phyloP scores from a whole-genome alignment of 2,329 filamentous ascomycete genomes.

The Ceratocystis cacaofunesta region DNA sequence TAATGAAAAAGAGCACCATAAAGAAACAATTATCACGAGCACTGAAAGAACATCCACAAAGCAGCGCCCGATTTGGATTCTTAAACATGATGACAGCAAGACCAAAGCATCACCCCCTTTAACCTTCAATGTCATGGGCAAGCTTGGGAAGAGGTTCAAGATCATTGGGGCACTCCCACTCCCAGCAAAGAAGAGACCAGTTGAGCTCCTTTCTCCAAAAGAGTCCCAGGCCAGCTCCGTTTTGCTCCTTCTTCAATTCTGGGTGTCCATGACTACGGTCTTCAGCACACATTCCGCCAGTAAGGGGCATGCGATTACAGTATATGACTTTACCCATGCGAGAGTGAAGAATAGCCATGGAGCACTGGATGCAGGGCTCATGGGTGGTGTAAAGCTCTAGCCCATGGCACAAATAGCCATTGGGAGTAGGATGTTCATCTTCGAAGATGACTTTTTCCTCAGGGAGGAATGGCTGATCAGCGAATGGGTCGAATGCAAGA shows the following conservation, averaged over 20 bases:
- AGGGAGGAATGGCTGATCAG: constrained; percentile 52
- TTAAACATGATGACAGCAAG: neutral
- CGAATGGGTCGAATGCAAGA: constrained; percentile 47
- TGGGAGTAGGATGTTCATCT: constrained; percentile 49
- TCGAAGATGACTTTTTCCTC: constrained; percentile 49
- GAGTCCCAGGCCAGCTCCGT: constrained; percentile 48
- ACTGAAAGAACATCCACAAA: neutral
- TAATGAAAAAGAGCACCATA: neutral
- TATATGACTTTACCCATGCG: constrained; percentile 80
- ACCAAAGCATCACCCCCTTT: constrained; percentile 15
- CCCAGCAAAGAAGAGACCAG: constrained; percentile 73
- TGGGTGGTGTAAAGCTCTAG: constrained; percentile 90
- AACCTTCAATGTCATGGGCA: constrained; percentile 16
- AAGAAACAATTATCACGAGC: neutral
- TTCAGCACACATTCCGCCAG: constrained; percentile 72
- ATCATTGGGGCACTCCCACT: constrained; percentile 42
- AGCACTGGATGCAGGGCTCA: constrained; percentile 92
- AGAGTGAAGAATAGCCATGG: constrained; percentile 90
- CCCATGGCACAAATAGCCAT: constrained; percentile 86
- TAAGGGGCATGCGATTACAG: constrained; percentile 59
- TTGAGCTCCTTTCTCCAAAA: constrained; percentile 67
- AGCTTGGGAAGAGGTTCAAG: constrained; percentile 23
- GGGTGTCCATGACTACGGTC: constrained; percentile 38
- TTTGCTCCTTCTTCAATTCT: constrained; percentile 27
- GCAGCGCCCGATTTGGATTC: neutral